Conservation (phyloP, 2,329 filamentous ascomycete species). For the Metarhizium robertsii region DNA sequence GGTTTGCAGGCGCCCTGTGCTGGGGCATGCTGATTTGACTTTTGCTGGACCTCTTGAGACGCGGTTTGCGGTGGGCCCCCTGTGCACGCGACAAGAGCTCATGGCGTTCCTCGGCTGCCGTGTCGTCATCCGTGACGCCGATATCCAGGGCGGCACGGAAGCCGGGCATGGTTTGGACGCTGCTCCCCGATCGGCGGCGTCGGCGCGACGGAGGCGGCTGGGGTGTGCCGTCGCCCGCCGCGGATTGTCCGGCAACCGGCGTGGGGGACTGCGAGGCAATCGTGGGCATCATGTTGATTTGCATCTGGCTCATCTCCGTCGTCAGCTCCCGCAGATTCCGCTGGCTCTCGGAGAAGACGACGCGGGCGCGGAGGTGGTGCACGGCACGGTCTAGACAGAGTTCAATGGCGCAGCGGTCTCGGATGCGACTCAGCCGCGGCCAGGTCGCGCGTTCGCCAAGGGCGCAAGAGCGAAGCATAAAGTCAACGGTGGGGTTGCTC, state of each 20-base stretch:
- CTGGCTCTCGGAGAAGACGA: conserved; percentile 60
- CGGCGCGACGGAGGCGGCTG: conserved; percentile 20
- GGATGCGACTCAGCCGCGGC: conserved; percentile 78
- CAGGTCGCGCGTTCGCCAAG: conserved; percentile 81
- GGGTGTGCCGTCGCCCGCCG: conserved; percentile 11
- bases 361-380: conserved; percentile 54
- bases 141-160: conserved; percentile 27
- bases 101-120: conserved; percentile 32
- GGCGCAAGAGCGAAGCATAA: conserved; percentile 71
- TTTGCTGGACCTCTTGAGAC: conserved; percentile 31
- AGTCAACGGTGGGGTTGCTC: conserved; percentile 75
- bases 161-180: conserved; percentile 30
- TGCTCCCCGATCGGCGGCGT: conserved; percentile 42
- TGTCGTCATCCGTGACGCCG: conserved; percentile 33
- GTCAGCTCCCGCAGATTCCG: conserved; percentile 44
- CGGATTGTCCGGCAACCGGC: not conserved
- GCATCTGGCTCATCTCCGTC: conserved; percentile 18
- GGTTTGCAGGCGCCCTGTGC: conserved; percentile 8
- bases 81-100: conserved; percentile 28
- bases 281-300: conserved; percentile 9
- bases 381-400: conserved; percentile 72
- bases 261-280: not conserved
- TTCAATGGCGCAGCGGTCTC: conserved; percentile 83
- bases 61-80: conserved; percentile 25
- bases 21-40: conserved; percentile 26